Percentiles rank a stretch among this genome's conserved stretches.
Evolutionary conservation across 352 stramenopile species (phyloP).

Genomic region (Globisporangium echinulatum): DNA sequence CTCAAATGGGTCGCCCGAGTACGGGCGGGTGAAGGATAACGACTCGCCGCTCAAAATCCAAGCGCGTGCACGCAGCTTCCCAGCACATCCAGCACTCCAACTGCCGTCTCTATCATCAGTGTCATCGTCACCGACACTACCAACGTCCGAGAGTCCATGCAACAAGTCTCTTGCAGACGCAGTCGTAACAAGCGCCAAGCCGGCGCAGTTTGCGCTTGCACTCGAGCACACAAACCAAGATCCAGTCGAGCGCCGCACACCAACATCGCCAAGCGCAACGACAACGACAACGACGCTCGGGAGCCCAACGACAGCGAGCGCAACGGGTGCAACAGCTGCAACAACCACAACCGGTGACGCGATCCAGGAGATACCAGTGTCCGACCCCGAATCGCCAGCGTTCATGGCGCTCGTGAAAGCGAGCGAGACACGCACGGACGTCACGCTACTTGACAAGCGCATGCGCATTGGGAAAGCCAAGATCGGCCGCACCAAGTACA

Average conservation of each 20-base stretch:
- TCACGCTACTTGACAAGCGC: constrained; percentile 46
- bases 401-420: constrained; percentile 34
- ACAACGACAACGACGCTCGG: constrained; percentile 1
- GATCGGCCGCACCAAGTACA: constrained; percentile 42
- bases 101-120: not conserved
- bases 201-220: constrained; percentile 10
- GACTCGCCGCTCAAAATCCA: constrained; percentile 10
- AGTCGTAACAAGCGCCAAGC: not conserved
- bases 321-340: no score
- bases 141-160: not conserved
- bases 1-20: no score
- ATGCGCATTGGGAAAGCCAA: constrained; percentile 54
- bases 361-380: constrained; percentile 18
- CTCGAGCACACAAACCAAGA: constrained; percentile 17
- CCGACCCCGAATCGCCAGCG: constrained; percentile 32
- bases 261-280: constrained; percentile 5
- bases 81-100: not conserved
- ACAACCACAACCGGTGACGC: not conserved
- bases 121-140: no score
- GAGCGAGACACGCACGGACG: constrained; percentile 31
- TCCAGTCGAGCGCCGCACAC: constrained; percentile 1
- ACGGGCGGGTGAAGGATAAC: not conserved
- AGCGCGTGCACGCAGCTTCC: constrained; percentile 13
- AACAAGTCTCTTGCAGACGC: not conserved
- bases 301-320: not conserved